Evolutionary conservation across 2,329 filamentous ascomycete species (phyloP).

Genomic region (Penicillium sp.): DNA sequence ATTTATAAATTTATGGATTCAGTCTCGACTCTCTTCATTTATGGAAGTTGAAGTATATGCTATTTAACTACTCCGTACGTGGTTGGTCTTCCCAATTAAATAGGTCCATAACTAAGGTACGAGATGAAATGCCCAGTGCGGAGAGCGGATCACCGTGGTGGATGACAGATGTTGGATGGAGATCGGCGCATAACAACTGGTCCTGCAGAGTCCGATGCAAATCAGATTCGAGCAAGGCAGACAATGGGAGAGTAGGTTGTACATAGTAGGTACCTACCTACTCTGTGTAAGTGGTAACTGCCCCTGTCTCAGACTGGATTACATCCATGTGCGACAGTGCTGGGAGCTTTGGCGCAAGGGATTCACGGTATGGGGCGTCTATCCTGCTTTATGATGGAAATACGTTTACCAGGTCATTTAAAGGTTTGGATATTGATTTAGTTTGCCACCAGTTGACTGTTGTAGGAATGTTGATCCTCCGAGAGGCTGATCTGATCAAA

Average conservation of each 20-base stretch:
- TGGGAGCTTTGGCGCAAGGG: slow-evolving; percentile 18
- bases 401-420: not conserved
- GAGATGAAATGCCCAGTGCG: too few species aligned
- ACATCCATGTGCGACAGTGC: not conserved
- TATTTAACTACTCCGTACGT: too few species aligned
- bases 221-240: slow-evolving; percentile 8
- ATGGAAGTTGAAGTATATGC: too few species aligned
- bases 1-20: too few species aligned
- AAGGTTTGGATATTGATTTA: too few species aligned
- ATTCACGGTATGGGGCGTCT: slow-evolving; percentile 13
- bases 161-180: too few species aligned
- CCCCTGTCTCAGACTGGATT: slow-evolving; percentile 19
- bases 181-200: not conserved
- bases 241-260: slow-evolving; percentile 5
- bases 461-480: not conserved
- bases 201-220: slow-evolving; percentile 4
- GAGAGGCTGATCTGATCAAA: too few species aligned
- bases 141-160: too few species aligned
- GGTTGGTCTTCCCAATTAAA: too few species aligned
- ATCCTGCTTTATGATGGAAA: not conserved
- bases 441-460: not conserved
- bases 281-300: not conserved
- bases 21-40: too few species aligned
- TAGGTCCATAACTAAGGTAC: too few species aligned
- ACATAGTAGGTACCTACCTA: not conserved